A percentile compares a stretch with the other conserved stretches of the same genome.
phyloP scores from a whole-genome alignment of 2,329 filamentous ascomycete species.

The Aspergillus sergii region DNA sequence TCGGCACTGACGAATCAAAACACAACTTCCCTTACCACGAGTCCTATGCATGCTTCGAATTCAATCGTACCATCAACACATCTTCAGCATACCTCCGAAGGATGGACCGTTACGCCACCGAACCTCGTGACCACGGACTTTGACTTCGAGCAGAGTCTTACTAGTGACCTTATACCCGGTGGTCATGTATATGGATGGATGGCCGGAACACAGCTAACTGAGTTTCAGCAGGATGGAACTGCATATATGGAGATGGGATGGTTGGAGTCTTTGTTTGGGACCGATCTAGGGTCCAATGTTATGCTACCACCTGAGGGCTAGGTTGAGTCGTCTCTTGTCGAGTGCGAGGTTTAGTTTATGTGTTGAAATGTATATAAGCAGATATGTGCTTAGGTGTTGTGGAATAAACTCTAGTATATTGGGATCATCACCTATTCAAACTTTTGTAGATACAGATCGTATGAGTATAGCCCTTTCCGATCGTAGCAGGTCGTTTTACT shows the following conservation, averaged over 20 bases:
- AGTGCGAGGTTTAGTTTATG: not conserved
- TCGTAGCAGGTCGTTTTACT: too few species aligned
- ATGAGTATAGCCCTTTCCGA: too few species aligned
- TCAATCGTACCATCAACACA: not conserved
- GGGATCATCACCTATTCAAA: too few species aligned
- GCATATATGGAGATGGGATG: conserved; percentile 6
- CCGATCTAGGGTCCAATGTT: not conserved
- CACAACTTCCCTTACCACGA: not conserved
- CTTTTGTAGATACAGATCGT: too few species aligned
- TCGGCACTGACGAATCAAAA: not conserved
- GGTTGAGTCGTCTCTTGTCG: too few species aligned
- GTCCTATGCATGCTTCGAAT: not conserved
- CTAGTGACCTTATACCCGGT: not conserved
- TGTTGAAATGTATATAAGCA: not conserved
- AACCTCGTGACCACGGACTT: conserved; percentile 3
- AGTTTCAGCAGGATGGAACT: not conserved
- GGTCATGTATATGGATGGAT: not conserved
- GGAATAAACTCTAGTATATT: not conserved
- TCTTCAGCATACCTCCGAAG: not conserved
- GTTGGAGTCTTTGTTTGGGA: conserved; percentile 5
- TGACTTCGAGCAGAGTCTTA: conserved; percentile 6
- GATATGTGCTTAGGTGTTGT: not conserved
- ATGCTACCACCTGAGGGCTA: not conserved
- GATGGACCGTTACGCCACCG: not conserved
- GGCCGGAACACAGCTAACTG: not conserved